Base-by-base conservation (phyloP, 2,329 filamentous ascomycete species). In the Mycosphaerella arachidis region DNA sequence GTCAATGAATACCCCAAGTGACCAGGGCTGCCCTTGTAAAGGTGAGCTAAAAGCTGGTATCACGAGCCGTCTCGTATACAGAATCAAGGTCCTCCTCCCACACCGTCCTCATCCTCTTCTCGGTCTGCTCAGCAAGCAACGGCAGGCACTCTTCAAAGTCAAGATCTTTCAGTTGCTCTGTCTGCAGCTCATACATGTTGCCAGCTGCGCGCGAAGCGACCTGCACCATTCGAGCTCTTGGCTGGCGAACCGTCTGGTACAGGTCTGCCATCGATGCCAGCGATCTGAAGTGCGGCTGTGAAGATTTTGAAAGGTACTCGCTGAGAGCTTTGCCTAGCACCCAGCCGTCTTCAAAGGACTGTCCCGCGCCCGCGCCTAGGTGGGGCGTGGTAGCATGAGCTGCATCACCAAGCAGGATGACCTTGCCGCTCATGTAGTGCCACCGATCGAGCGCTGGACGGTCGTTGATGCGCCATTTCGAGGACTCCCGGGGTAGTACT, bases 321-420 rank as follows among this genome's bases (percentile, higher is more conserved):
- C 57, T 52, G 9, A 73, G 62, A 55, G 76, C 72, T 54, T 72
- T 27, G 6, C 48, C 72, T 35, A 83, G 73, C 0, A 79, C 69
- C 31, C 81, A 74, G 1, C 77, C 78, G 61, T 85, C 83, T 68
- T 85, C 83, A 57, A 85, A 77, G 16, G 82, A 82, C 66, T 81
- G 79, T 2, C 82, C 81, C 1, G 82, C 83, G 4, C 82, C 82
- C 0, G 82, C 78, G 1, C 83, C 83, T 8, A 81, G 78, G 68
- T 84, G 81, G 0, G 83, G 83, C 0, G 79, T 80, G 0, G 76
- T 73, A 0, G 82, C 82, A 63, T 86, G 83, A 4, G 84, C 84
- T 0, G 83, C 82, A 62, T 86, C 83, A 9, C 83, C 83, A 0
- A 83, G 74, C 3, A 85, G 64, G 51, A 80, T 75, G 13, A 79